Percentiles rank a stretch among this genome's conserved stretches.
Evolutionary conservation across 148 eudicot genomes (phyloP).

Genomic region (Diospyros kaki): DNA sequence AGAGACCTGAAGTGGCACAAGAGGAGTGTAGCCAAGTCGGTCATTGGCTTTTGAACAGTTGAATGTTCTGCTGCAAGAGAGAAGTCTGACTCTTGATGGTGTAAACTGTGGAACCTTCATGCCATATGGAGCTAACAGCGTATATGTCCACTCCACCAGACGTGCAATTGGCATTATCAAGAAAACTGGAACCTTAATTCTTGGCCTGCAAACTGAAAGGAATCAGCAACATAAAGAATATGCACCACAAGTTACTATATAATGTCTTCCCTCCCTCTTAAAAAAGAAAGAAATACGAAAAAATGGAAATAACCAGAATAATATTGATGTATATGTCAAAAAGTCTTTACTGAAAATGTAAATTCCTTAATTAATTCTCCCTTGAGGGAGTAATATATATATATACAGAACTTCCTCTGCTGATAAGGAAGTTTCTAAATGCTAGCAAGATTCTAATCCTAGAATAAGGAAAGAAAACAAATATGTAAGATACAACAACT

Average conservation of each 20-base stretch:
- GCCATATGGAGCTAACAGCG: conserved; percentile 76
- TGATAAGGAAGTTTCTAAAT: too few species aligned
- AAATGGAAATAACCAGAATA: too few species aligned
- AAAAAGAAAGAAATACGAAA: neutral
- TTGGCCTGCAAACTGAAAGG: conserved; percentile 73
- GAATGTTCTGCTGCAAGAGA: conserved; percentile 77
- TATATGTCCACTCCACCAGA: conserved; percentile 69
- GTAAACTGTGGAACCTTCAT: conserved; percentile 98
- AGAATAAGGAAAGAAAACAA: too few species aligned
- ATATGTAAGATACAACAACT: too few species aligned
- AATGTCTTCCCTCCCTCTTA: conserved; percentile 1
- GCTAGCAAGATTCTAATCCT: too few species aligned
- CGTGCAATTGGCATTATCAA: conserved; percentile 90
- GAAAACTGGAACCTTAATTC: conserved; percentile 75
- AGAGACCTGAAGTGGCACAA: conserved; percentile 79
- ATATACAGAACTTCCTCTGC: too few species aligned
- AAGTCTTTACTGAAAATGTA: too few species aligned
- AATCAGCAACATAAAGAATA: conserved; percentile 28
- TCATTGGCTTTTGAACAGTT: conserved; percentile 85
- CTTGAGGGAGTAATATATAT: too few species aligned
- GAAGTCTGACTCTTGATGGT: conserved; percentile 89
- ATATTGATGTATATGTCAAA: too few species aligned
- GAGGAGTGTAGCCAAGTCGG: conserved; percentile 87
- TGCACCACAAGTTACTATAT: neutral
- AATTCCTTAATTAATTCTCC: too few species aligned